Conservation (phyloP, 139 green algal species). For the Coelastrella sp. region DNA sequence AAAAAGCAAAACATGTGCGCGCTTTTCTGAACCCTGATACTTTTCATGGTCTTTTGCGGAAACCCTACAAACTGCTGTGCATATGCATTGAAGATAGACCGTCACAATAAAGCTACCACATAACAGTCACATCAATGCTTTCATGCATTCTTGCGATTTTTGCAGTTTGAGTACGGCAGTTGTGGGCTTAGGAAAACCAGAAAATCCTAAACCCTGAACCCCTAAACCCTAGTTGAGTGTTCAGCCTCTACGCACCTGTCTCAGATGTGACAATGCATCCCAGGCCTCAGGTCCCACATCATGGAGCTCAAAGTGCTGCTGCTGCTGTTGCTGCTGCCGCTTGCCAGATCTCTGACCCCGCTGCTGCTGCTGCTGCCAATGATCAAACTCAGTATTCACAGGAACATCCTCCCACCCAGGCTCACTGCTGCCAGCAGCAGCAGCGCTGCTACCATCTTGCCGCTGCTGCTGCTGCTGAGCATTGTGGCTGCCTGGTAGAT, state of each 20-base stretch:
- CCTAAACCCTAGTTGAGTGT: neutral
- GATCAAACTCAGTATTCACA: slow-evolving; percentile 26
- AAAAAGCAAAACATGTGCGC: too few species aligned
- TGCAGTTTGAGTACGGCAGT: too few species aligned
- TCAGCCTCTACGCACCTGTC: neutral
- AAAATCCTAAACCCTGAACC: too few species aligned
- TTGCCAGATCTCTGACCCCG: neutral
- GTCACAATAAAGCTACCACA: too few species aligned
- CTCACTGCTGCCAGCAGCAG: slow-evolving; percentile 1
- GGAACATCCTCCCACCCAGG: slow-evolving; percentile 17
- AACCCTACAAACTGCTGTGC: too few species aligned
- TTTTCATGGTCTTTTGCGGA: too few species aligned
- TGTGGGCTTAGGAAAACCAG: too few species aligned
- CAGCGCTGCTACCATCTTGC: neutral
- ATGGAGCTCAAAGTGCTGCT: neutral
- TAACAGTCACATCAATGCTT: too few species aligned
- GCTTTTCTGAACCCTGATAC: too few species aligned
- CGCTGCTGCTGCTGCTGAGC: neutral
- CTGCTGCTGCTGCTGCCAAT: slow-evolving; percentile 43
- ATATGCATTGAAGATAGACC: too few species aligned
- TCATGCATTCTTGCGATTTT: too few species aligned
- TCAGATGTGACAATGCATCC: slow-evolving; percentile 15
- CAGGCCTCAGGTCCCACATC: slow-evolving; percentile 32
- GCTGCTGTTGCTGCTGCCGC: slow-evolving; percentile 15
- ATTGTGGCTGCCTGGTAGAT: neutral